These are phyloP conservation scores for Fusarium tricinctum DNA, from an alignment of 2,329 filamentous ascomycete genomes.

Conservation along the genomic window DNA sequence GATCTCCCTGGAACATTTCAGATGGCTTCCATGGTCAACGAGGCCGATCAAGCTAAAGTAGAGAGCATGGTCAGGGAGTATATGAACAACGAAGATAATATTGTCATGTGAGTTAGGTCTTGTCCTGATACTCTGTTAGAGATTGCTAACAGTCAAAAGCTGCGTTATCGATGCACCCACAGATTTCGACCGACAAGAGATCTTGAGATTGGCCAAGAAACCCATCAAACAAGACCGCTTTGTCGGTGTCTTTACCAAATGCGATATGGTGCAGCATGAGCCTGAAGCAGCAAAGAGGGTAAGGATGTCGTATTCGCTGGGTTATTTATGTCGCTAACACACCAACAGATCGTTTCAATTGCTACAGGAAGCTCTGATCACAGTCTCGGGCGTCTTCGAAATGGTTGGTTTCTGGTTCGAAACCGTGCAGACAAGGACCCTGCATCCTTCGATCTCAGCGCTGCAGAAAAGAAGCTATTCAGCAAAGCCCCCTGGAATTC, in stretches of 20 bases:
- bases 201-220: constrained; percentile 48
- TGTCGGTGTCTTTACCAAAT: constrained; percentile 58
- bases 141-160: constrained; percentile 34
- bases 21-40: constrained; percentile 45
- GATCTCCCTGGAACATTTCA: constrained; percentile 56
- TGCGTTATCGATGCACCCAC: constrained; percentile 54
- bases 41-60: constrained; percentile 50
- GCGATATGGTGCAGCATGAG: constrained; percentile 48
- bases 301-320: neutral
- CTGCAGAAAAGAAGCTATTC: constrained; percentile 51
- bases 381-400: constrained; percentile 10
- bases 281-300: constrained; percentile 25
- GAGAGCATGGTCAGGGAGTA: constrained; percentile 54
- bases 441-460: constrained; percentile 45
- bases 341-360: constrained; percentile 28
- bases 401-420: constrained; percentile 56
- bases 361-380: constrained; percentile 15
- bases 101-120: constrained; percentile 54
- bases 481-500: constrained; percentile 48
- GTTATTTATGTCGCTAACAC: constrained; percentile 2
- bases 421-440: constrained; percentile 50
- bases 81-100: constrained; percentile 54
- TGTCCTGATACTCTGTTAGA: rapidly evolving
- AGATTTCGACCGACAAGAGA: constrained; percentile 52
- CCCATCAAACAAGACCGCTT: constrained; percentile 50